These are phyloP conservation scores for Malus hybrid DNA, from an alignment of 331 rosid genomes.

Conservation along the genomic window DNA sequence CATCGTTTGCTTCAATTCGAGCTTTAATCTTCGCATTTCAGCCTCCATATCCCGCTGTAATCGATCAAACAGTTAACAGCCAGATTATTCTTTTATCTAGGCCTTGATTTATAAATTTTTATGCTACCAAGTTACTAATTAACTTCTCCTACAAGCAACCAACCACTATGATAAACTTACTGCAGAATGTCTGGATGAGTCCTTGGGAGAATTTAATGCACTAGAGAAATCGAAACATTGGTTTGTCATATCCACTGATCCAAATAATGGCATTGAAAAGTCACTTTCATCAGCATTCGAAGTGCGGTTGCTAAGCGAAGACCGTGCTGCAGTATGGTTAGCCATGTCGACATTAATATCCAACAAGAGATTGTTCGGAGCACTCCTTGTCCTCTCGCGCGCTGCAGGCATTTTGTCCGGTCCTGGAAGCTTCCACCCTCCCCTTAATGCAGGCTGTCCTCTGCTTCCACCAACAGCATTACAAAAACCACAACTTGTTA, in stretches of 20 bases:
- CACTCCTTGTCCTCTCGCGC: conserved; percentile 44
- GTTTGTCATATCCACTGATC: conserved; percentile 28
- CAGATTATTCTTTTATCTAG: neutral
- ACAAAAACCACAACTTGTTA: neutral
- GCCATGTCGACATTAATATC: conserved; percentile 24
- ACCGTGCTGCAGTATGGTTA: conserved; percentile 17
- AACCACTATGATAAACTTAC: conserved; percentile 26
- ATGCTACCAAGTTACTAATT: neutral
- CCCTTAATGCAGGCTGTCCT: conserved; percentile 20
- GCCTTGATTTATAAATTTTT: neutral
- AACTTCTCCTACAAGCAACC: neutral
- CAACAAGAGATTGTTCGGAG: conserved; percentile 22
- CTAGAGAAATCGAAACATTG: conserved; percentile 22
- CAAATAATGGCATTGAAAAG: conserved; percentile 6
- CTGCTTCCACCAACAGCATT: conserved; percentile 20
- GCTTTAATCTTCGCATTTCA: conserved; percentile 84
- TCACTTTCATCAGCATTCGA: conserved; percentile 42
- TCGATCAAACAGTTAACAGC: conserved; percentile 11
- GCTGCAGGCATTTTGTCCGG: conserved; percentile 21
- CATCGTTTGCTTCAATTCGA: conserved; percentile 92
- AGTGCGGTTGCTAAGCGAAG: conserved; percentile 21
- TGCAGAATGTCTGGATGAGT: conserved; percentile 23
- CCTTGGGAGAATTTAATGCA: conserved; percentile 8
- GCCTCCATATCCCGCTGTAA: conserved; percentile 67
- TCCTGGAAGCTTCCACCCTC: conserved; percentile 17